phyloP scores from a whole-genome alignment of 2,329 filamentous ascomycete genomes.

The Colletotrichum destructivum region DNA sequence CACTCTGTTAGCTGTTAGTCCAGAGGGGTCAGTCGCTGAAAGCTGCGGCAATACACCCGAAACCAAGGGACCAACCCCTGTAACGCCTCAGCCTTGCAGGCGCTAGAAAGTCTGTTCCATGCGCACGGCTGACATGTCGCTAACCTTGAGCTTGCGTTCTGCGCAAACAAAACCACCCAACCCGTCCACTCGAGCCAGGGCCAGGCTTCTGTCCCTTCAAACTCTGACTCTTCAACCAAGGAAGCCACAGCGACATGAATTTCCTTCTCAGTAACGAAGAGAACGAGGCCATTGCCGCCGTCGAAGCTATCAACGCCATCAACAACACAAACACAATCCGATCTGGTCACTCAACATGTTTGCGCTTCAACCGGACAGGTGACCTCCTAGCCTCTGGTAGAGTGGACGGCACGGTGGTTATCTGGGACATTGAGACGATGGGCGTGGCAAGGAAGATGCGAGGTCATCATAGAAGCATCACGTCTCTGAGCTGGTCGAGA shows the following conservation, averaged over 20 bases:
- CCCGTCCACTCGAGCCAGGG: too few species aligned
- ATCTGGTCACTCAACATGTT: slow-evolving; percentile 75
- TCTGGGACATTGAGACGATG: slow-evolving; percentile 98
- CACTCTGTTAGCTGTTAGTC: background rate
- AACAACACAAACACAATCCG: slow-evolving; percentile 90
- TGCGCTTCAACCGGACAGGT: slow-evolving; percentile 93
- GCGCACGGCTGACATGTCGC: slow-evolving; percentile 35
- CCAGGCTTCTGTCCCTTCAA: background rate
- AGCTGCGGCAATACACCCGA: background rate
- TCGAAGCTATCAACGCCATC: slow-evolving; percentile 45
- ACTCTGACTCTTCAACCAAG: background rate
- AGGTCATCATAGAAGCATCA: slow-evolving; percentile 93
- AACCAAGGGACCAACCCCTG: slow-evolving; percentile 11
- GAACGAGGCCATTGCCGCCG: slow-evolving; percentile 40
- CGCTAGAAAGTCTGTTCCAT: slow-evolving; percentile 10
- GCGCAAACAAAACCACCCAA: background rate
- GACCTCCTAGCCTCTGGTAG: slow-evolving; percentile 95
- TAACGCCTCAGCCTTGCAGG: slow-evolving; percentile 53
- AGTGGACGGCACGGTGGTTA: slow-evolving; percentile 93
- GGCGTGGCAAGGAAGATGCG: slow-evolving; percentile 94
- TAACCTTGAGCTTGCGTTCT: slow-evolving; percentile 7
- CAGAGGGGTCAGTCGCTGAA: slow-evolving; percentile 32
- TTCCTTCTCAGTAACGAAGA: slow-evolving; percentile 71
- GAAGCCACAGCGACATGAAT: slow-evolving; percentile 62
- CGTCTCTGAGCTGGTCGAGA: slow-evolving; percentile 94